Conservation (phyloP, 495 filamentous ascomycete species). For the Penicillium malachiteum region DNA sequence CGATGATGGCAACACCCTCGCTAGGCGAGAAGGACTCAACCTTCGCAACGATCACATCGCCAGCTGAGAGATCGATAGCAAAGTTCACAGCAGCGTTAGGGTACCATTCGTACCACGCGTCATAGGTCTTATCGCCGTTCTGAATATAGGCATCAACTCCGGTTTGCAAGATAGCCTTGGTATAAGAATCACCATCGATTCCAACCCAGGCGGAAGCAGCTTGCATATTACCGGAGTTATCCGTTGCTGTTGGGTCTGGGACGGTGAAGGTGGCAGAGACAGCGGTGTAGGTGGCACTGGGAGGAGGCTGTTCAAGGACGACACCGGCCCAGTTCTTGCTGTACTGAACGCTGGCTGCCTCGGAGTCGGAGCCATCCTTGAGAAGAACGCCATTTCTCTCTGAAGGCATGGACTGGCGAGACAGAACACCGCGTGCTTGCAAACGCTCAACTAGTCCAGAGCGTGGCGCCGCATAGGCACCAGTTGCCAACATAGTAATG, state of each 20-base stretch:
- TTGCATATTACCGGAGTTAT: slow-evolving; percentile 33
- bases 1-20: slow-evolving; percentile 53
- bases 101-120: slow-evolving; percentile 68
- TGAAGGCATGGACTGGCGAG: slow-evolving; percentile 26
- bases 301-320: slow-evolving; percentile 46
- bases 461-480: slow-evolving; percentile 30
- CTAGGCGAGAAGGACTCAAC: slow-evolving; percentile 48
- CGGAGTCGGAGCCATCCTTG: slow-evolving; percentile 11
- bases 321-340: slow-evolving; percentile 62
- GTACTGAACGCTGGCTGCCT: slow-evolving; percentile 45
- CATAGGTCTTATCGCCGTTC: slow-evolving; percentile 38
- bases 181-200: slow-evolving; percentile 60
- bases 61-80: slow-evolving; percentile 50
- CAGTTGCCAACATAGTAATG: slow-evolving; percentile 22
- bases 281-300: slow-evolving; percentile 45
- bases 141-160: slow-evolving; percentile 58
- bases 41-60: slow-evolving; percentile 56
- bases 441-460: slow-evolving; percentile 29
- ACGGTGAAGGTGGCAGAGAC: slow-evolving; percentile 58
- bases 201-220: slow-evolving; percentile 63
- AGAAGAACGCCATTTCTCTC: slow-evolving; percentile 18
- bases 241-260: slow-evolving; percentile 47
- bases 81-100: slow-evolving; percentile 58
- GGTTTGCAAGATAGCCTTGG: slow-evolving; percentile 57
- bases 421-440: slow-evolving; percentile 22